phyloP scores from a whole-genome alignment of 257 asterid species.

The Lithospermum erythrorhizon region DNA sequence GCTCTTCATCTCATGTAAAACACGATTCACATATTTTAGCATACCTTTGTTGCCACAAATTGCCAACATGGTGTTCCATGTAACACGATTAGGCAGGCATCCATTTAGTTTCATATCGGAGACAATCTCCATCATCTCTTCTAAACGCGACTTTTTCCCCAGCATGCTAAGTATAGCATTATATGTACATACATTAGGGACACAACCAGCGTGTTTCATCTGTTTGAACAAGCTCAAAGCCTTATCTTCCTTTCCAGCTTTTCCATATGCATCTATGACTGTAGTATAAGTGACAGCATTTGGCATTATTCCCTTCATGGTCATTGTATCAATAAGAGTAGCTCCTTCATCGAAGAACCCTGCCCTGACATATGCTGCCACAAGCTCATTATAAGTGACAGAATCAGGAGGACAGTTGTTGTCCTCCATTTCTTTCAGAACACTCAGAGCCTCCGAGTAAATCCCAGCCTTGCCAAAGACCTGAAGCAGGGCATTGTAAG shows the following conservation, averaged over 20 bases:
- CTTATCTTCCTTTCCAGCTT: constrained; percentile 61
- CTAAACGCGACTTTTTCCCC: constrained; percentile 74
- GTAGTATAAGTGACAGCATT: constrained; percentile 88
- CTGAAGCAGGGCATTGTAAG: constrained; percentile 81
- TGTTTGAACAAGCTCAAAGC: constrained; percentile 55
- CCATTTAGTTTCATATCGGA: constrained; percentile 76
- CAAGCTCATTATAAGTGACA: constrained; percentile 87
- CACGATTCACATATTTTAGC: constrained; percentile 59
- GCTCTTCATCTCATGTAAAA: constrained; percentile 76
- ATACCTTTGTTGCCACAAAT: constrained; percentile 80
- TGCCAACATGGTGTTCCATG: constrained; percentile 92
- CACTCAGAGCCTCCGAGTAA: constrained; percentile 66
- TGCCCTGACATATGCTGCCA: constrained; percentile 81
- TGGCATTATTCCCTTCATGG: constrained; percentile 65
- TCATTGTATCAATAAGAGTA: constrained; percentile 62
- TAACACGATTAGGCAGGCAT: constrained; percentile 65
- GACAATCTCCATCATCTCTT: constrained; percentile 71
- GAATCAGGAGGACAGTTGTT: constrained; percentile 74
- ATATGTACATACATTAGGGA: constrained; percentile 86
- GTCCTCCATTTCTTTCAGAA: constrained; percentile 83
- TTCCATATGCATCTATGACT: constrained; percentile 89
- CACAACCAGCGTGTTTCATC: constrained; percentile 88
- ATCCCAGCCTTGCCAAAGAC: constrained; percentile 82
- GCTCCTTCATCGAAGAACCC: constrained; percentile 92
- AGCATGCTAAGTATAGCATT: constrained; percentile 85